Evolutionary conservation across 2,329 filamentous ascomycete species (phyloP), one percentile per base, ranked within the genome.

Genomic region (Emergomyces africanus): DNA sequence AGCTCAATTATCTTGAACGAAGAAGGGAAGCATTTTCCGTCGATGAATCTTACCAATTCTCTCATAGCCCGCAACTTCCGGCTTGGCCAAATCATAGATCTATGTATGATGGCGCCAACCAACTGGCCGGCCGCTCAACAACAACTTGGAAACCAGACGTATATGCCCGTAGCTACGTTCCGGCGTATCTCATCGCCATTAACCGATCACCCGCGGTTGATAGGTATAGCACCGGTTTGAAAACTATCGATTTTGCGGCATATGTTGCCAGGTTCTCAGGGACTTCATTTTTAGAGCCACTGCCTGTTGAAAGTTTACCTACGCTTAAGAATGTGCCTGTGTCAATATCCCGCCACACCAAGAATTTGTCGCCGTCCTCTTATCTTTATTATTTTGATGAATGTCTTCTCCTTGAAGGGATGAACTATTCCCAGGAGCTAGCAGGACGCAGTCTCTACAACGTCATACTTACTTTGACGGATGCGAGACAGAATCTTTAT

Each of bases 361-460:
- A 46, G 35, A 57, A 62, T 42, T 54, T 64, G 20, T 23, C 39
- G 18, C 44, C 53, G 10, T 33, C 61, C 20, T 63, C 50, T 56
- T 68, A 66, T 46, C 58, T 60, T 28, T 58, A 59, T 39, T 65
- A 68, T 42, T 68, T 68, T 57, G 58, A 59, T 37, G 65, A 68
- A 56, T 65, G 64, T 46, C 59, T 69, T n/a, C 59, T 62, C 10
- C 54, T 66, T 12, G 67, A 69, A 57, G 58, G 62, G 25, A 61
- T 61, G 46, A 63, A 60, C 9, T 63, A 67, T 37, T 59, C 60
- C 14, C 41, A 58, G 18, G 61, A 66, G 39, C 46, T 66, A 25
- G 53, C 59, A n/a, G 49, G 59, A 8, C 61, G 63, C 23, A 59
- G 59, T 46, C 60, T 68, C 5, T 69, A 65, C 39, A 61, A 63